These are phyloP conservation scores for Colletotrichum phormii DNA, from an alignment of 2,329 filamentous ascomycete genomes.

Conservation along the genomic window DNA sequence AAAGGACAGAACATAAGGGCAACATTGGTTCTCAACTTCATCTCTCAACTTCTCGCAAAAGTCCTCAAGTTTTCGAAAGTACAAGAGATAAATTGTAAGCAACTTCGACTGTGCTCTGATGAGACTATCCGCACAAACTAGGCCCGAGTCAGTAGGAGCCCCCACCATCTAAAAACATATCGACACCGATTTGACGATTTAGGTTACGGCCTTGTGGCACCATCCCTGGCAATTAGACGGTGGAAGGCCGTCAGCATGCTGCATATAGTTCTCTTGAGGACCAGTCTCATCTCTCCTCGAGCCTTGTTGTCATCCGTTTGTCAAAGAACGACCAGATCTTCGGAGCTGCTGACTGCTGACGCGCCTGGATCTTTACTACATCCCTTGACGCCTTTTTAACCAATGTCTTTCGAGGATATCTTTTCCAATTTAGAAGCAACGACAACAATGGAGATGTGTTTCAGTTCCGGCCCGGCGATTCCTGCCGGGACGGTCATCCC, in stretches of 20 bases:
- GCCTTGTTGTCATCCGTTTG: background rate
- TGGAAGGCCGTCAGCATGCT: constrained; percentile 12
- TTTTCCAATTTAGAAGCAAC: background rate
- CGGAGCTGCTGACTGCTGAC: background rate
- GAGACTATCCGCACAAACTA: background rate
- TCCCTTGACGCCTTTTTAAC: no score
- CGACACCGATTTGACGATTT: constrained; percentile 10
- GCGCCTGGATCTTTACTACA: no score
- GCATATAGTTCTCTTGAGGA: constrained; percentile 13
- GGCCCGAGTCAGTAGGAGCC: background rate
- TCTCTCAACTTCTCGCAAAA: background rate
- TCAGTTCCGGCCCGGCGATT: constrained; percentile 17
- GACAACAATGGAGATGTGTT: constrained; percentile 21
- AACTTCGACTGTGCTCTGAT: background rate
- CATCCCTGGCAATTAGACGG: background rate
- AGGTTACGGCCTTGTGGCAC: background rate
- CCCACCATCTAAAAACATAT: background rate
- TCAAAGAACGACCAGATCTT: background rate
- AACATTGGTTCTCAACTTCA: background rate
- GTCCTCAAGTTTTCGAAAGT: background rate
- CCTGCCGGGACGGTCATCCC: constrained; percentile 6
- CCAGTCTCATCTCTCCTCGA: background rate
- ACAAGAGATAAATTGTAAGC: background rate
- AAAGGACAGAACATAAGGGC: background rate
- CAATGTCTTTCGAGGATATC: background rate